Base-by-base conservation (phyloP, 2,329 filamentous ascomycete genomes). In the Botrytis galanthina region DNA sequence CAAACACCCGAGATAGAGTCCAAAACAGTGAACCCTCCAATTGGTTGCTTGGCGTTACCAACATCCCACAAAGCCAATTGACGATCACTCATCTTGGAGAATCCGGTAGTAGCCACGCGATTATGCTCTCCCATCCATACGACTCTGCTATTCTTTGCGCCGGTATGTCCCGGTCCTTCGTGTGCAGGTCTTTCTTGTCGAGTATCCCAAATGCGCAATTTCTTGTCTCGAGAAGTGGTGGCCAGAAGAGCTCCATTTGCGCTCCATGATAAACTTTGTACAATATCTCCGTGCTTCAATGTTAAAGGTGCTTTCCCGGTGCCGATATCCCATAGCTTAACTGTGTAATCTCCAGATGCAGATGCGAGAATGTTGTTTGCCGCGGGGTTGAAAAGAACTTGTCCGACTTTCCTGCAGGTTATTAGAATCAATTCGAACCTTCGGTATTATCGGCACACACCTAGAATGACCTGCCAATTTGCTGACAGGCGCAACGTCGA, bases 81-180 rank as follows among this genome's bases (percentile, higher is more conserved):
- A 71, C 96, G 91, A 84, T 99, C 96, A 82, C 96, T 98, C 96
- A 98, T 98, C 82, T 91, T 93, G 69, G 95, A 98, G 87, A 99
- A 99, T 77, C 96, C 96, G 9, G 96, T 98, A 3, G 96, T 98
- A 71, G 93, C 96, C 80, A 99, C 91, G 77, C 95, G 91, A 84
- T 98, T 97, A 81, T 97, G 94, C 84, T 98, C 96, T 81, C 95
- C 96, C 88, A 99, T 89, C 96, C 96, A 99, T 22, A 97, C 95
- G 44, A 92, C 92, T 81, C 96, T 92, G 84, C 95, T 98, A 87
- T 97, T 98, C 89, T 99, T 99, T 78, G 96, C 96, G 73, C 96
- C 96, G 44, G 91, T 88, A 82, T 99, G 96, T 75, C 96, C 96
- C 8, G 90, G 85, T 22, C 91, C 90, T 82, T 98, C 95, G 80